A percentile compares a stretch with the other conserved stretches of the same genome.
Conservation (phyloP, 495 filamentous ascomycete genomes). For the Penicillium coprophilum region DNA sequence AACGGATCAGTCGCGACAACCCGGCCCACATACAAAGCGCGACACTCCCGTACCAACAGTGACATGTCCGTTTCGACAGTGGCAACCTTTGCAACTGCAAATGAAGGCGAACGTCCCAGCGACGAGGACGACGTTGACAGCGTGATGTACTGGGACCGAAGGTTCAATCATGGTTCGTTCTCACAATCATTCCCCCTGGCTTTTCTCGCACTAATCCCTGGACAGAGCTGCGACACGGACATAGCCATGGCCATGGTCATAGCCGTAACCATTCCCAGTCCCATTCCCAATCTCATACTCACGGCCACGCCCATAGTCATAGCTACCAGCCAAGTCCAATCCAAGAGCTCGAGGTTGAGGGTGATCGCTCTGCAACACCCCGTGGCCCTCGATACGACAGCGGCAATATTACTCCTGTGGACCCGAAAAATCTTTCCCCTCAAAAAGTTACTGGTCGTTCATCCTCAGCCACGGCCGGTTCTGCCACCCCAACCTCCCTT, state of each 20-base stretch:
- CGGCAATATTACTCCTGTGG: slow-evolving; percentile 7
- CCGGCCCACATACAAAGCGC: slow-evolving; percentile 29
- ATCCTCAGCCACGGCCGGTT: slow-evolving; percentile 30
- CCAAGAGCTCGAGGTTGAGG: slow-evolving; percentile 10
- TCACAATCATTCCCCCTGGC: not conserved
- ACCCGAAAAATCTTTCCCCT: not conserved
- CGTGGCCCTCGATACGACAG: slow-evolving; percentile 13
- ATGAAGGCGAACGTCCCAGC: slow-evolving; percentile 55
- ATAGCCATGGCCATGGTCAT: slow-evolving; percentile 5
- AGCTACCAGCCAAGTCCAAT: slow-evolving; percentile 17
- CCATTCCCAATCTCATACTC: slow-evolving; percentile 16
- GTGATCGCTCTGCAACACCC: slow-evolving; percentile 23
- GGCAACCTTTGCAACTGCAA: slow-evolving; percentile 81
- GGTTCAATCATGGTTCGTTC: slow-evolving; percentile 41
- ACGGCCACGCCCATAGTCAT: slow-evolving; percentile 15
- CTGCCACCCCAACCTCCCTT: slow-evolving; percentile 41
- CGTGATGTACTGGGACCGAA: slow-evolving; percentile 45
- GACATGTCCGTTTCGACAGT: slow-evolving; percentile 69
- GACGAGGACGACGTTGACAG: slow-evolving; percentile 43
- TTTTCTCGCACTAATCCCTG: not conserved
- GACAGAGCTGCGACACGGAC: slow-evolving; percentile 34
- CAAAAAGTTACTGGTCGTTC: slow-evolving; percentile 23
- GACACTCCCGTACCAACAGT: slow-evolving; percentile 55
- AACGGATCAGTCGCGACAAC: slow-evolving; percentile 77
- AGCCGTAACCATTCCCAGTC: too few relatives aligned